phyloP scores from a whole-genome alignment of 2,329 filamentous ascomycete genomes.

The Colletotrichum brevisporum region DNA sequence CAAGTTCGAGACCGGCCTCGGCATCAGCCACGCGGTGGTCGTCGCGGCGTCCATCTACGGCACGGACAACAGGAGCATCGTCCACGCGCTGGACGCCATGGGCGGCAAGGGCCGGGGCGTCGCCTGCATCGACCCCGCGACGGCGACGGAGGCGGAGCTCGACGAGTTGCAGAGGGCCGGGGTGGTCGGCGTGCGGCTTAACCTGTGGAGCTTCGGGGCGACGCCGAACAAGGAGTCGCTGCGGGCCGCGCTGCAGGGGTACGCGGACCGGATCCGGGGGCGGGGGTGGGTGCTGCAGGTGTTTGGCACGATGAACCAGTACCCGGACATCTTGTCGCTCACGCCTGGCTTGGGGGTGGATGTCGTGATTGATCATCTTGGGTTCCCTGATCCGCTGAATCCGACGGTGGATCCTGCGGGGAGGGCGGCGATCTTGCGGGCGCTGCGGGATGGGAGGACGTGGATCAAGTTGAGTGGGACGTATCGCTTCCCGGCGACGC shows the following conservation, averaged over 20 bases:
- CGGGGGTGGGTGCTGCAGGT: slow-evolving; percentile 17
- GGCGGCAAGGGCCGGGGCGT: slow-evolving; percentile 4
- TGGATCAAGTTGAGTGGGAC: slow-evolving; percentile 20
- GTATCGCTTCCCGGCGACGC: slow-evolving; percentile 13
- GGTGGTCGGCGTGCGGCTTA: slow-evolving; percentile 17
- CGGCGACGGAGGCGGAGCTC: slow-evolving; percentile 1
- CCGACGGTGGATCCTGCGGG: slow-evolving; percentile 9
- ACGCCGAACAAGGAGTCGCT: slow-evolving; percentile 5
- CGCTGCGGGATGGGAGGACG: background rate
- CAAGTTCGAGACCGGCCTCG: background rate
- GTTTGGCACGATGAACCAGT: slow-evolving; percentile 16
- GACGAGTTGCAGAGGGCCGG: slow-evolving; percentile 11
- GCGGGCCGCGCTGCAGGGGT: background rate
- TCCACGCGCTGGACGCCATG: slow-evolving; percentile 2
- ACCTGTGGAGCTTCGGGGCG: slow-evolving; percentile 22
- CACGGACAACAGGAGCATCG: slow-evolving; percentile 15
- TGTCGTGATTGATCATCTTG: slow-evolving; percentile 14
- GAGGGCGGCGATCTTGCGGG: slow-evolving; percentile 4
- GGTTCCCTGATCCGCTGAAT: slow-evolving; percentile 16
- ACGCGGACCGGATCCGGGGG: slow-evolving; percentile 10
- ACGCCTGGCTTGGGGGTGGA: slow-evolving; percentile 5
- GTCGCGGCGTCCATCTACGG: slow-evolving; percentile 6
- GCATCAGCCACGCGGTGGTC: slow-evolving; percentile 9
- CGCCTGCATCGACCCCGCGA: slow-evolving; percentile 8
- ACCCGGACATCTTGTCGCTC: background rate